phyloP scores from a whole-genome alignment of 768 basidiomycete species.

The Mycena capillaripes region DNA sequence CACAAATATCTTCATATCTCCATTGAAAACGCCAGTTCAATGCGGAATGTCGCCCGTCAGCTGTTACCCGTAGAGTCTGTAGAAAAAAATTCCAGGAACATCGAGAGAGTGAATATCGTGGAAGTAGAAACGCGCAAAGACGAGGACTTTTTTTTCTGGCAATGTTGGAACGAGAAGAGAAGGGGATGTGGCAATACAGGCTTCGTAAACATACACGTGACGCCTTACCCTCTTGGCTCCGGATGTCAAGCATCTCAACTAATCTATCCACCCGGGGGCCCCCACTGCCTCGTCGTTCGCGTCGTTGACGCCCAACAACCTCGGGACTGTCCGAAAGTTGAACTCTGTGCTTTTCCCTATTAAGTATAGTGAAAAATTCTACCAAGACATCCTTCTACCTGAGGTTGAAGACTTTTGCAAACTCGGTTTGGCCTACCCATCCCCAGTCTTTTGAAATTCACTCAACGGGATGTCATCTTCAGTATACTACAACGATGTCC shows the following conservation, averaged over 20 bases:
- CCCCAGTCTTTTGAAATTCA: constrained; percentile 30
- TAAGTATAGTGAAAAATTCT: constrained; percentile 91
- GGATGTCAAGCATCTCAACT: constrained; percentile 29
- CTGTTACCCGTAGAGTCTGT: background rate
- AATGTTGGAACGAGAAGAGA: background rate
- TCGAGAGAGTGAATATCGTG: background rate
- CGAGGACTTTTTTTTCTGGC: background rate
- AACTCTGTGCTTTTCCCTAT: constrained; percentile 83
- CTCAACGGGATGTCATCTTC: constrained; percentile 12
- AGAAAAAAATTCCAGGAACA: background rate
- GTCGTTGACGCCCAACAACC: constrained; percentile 83
- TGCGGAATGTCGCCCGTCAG: constrained; percentile 10
- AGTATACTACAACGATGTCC: constrained; percentile 96
- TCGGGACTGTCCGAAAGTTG: constrained; percentile 80
- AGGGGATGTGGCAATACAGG: background rate
- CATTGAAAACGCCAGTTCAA: constrained; percentile 4
- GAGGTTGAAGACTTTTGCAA: constrained; percentile 91
- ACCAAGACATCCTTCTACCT: constrained; percentile 80
- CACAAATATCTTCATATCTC: constrained; percentile 1
- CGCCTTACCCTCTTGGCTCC: background rate
- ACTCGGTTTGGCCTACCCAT: constrained; percentile 71
- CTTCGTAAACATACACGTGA: background rate
- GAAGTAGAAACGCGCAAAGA: background rate
- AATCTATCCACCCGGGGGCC: constrained; percentile 20
- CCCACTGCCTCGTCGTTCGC: constrained; percentile 74